Conservation (phyloP, 345 rosid genomes). For the Bruguiera sexangula region DNA sequence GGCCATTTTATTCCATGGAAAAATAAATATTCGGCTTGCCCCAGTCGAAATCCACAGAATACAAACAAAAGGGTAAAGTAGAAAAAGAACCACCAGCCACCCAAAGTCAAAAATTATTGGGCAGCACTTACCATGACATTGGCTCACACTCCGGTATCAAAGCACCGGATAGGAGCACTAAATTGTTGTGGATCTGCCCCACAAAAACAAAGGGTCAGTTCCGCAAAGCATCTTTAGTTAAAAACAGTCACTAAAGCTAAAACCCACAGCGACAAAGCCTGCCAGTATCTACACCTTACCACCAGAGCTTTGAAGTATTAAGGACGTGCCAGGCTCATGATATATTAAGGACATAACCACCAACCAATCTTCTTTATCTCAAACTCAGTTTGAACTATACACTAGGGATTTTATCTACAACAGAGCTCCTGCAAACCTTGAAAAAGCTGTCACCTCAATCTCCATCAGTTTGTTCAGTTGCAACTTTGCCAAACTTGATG, state of each 20-base stretch:
- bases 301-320: conserved; percentile 11
- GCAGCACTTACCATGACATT: conserved; percentile 5
- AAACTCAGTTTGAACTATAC: conserved; percentile 28
- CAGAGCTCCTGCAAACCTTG: conserved; percentile 19
- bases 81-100: conserved; percentile 14
- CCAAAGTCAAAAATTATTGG: conserved; percentile 38
- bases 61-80: too few species aligned
- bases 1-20: too few species aligned
- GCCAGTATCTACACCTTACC: conserved; percentile 33
- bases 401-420: conserved; percentile 31
- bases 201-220: conserved; percentile 38
- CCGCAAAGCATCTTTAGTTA: conserved; percentile 46
- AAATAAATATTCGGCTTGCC: too few species aligned
- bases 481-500: conserved; percentile 11
- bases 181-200: conserved; percentile 29
- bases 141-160: conserved; percentile 1
- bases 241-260: conserved; percentile 41
- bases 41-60: too few species aligned
- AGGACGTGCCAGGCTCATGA: background rate
- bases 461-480: conserved; percentile 16
- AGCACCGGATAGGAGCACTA: background rate
- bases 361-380: background rate
- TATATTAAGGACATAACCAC: conserved; percentile 10
- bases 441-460: conserved; percentile 19
- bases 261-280: conserved; percentile 8